Evolutionary conservation across 2,329 filamentous ascomycete species (phyloP).

Genomic region (Curvularia hawaiiensis): DNA sequence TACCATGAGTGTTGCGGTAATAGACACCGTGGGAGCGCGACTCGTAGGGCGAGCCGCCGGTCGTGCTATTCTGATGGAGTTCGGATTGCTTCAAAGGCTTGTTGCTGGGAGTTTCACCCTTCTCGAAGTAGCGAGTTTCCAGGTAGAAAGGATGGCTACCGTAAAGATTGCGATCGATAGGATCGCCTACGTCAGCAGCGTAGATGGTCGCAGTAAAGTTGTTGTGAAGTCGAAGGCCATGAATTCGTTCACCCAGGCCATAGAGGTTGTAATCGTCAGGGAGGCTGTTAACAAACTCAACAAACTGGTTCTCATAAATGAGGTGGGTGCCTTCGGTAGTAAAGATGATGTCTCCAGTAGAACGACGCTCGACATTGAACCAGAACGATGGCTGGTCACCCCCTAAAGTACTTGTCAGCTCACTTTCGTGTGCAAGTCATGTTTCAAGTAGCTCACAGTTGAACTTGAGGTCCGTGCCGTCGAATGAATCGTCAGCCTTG

Average conservation of each 20-base stretch:
- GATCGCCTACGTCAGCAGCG: constrained; percentile 70
- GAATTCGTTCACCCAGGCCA: constrained; percentile 75
- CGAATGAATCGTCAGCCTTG: constrained; percentile 45
- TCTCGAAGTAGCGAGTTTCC: constrained; percentile 76
- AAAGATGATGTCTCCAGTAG: constrained; percentile 69
- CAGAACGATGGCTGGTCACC: constrained; percentile 63
- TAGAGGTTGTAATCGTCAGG: constrained; percentile 77
- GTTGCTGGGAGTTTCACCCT: constrained; percentile 54
- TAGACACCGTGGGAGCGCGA: constrained; percentile 79
- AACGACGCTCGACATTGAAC: constrained; percentile 62
- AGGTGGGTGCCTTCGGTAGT: constrained; percentile 67
- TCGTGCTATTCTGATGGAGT: constrained; percentile 37
- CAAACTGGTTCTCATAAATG: constrained; percentile 78
- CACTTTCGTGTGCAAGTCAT: background rate
- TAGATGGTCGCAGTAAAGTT: constrained; percentile 73
- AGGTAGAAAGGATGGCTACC: constrained; percentile 79
- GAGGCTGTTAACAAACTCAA: constrained; percentile 70
- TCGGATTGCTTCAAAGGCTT: constrained; percentile 61
- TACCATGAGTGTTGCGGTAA: constrained; percentile 75
- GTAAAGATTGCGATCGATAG: constrained; percentile 71
- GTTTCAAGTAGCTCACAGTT: constrained; percentile 31
- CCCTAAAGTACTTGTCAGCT: constrained; percentile 45
- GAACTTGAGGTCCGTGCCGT: constrained; percentile 57
- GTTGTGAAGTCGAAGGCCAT: constrained; percentile 71
- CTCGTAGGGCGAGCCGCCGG: constrained; percentile 58